Evolutionary conservation across 305 asterid species (phyloP), one percentile per base, ranked within the genome.

Genomic region (Fraxinus floribunda): DNA sequence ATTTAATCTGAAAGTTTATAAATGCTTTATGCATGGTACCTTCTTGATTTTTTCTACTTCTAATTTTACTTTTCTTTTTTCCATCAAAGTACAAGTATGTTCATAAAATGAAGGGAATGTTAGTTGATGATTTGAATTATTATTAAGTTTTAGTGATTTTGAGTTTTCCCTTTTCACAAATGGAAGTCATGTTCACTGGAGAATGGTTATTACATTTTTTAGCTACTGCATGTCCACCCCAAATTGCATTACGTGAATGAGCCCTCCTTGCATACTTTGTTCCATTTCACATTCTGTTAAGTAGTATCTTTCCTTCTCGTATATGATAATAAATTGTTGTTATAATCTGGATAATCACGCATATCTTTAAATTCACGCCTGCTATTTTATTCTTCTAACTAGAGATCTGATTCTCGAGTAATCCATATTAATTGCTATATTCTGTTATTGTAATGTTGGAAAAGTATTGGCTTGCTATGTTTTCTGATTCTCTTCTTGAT

Each of bases 401-500:
- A 78, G 32, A 24, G 30, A 35, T 66, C 24, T 66, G 84, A n/a
- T 38, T 70, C 41, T 68, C 5, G 39, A 30, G 75, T 30, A 11
- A 18, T 8, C 76, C 36, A 20, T 20, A 7, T 29, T 24, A 81
- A 79, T 77, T 74, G 46, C 70, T 41, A 22, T 64, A 18, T 46
- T 68, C 36, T 68, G 75, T 26, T 29, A 68, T 26, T 3, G 1
- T 10, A 26, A 68, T 9, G n/a, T 68, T 29, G 35, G 18, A 4
- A 68, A 66, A 68, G 35, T 8, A 41, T 83, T 55, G 78, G 38
- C 73, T 49, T 82, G 20, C 76, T 1, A 52, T 34, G 72, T 77
- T 70, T 38, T 78, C 74, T 30, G 64, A 52, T 82, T 77, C 35
- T 78, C 76, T 57, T 74, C 72, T 52, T 77, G 78, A 71, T 68